A percentile compares a stretch with the other conserved stretches of the same genome.
phyloP scores from a whole-genome alignment of 1,284 basidiomycete genomes.

The Quambalaria eucalypti region DNA sequence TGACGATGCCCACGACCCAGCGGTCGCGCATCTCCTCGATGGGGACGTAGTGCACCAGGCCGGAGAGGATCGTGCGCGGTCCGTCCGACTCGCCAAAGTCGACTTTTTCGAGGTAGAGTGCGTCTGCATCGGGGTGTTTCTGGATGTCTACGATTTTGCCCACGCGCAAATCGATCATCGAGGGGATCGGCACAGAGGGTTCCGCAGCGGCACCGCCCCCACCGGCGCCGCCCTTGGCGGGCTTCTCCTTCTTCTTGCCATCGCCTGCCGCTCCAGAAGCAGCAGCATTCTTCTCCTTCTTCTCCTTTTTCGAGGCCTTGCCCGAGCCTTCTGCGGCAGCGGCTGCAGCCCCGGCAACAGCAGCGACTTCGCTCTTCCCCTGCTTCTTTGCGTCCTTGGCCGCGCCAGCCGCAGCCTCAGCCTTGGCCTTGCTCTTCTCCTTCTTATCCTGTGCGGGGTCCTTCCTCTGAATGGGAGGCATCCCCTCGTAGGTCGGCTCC shows the following conservation, averaged over 20 bases:
- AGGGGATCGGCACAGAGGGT: constrained; percentile 29
- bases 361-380: neutral
- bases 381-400: constrained; percentile 5
- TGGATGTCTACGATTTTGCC: constrained; percentile 43
- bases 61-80: constrained; percentile 42
- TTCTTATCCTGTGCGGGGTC: constrained; percentile 32
- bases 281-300: constrained; percentile 30
- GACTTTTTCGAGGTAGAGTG: constrained; percentile 44
- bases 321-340: constrained; percentile 1
- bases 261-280: constrained; percentile 19
- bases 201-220: constrained; percentile 20
- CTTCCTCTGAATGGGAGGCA: constrained; percentile 35
- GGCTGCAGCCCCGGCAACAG: constrained; percentile 7
- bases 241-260: constrained; percentile 20
- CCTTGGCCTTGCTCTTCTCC: constrained; percentile 14
- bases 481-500: constrained; percentile 40
- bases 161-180: constrained; percentile 42
- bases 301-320: constrained; percentile 26
- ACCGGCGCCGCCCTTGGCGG: constrained; percentile 11
- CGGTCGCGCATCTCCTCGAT: constrained; percentile 45
- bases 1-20: constrained; percentile 44
- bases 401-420: constrained; percentile 11
- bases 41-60: constrained; percentile 44
- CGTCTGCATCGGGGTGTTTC: constrained; percentile 44
- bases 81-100: constrained; percentile 46